Conservation (phyloP, 805 yeast species). For the Candida ortonii region DNA sequence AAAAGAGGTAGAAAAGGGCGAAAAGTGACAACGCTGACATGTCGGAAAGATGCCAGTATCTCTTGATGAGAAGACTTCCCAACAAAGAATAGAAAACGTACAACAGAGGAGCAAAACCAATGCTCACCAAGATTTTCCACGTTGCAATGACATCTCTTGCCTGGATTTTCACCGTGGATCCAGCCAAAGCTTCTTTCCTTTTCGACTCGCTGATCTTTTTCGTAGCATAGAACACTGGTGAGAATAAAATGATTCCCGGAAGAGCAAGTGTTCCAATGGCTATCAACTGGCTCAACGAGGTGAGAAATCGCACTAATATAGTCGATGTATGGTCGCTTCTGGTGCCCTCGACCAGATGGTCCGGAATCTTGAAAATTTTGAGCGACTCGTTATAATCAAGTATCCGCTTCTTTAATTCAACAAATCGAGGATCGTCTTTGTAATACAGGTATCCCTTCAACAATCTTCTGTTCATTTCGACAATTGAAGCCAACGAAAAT, state of each 20-base stretch:
- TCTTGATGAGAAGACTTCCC: conserved; percentile 41
- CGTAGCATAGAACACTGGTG: conserved; percentile 83
- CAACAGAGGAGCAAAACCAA: conserved; percentile 85
- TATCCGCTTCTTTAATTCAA: conserved; percentile 59
- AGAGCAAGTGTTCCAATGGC: conserved; percentile 62
- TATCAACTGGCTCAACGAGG: conserved; percentile 43
- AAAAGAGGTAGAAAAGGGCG: conserved; percentile 55
- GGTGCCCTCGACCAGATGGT: conserved; percentile 55
- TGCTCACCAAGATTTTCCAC: conserved; percentile 88
- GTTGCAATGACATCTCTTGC: conserved; percentile 96
- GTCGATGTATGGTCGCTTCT: conserved; percentile 23
- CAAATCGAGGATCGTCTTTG: conserved; percentile 66
- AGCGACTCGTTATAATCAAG: conserved; percentile 63
- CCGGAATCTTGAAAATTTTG: conserved; percentile 49
- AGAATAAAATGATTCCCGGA: conserved; percentile 85
- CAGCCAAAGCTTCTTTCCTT: conserved; percentile 76
- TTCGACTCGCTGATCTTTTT: conserved; percentile 70
- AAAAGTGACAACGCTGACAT: conserved; percentile 29
- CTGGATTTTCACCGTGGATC: conserved; percentile 83
- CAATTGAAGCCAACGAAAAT: conserved; percentile 76
- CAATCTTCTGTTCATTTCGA: conserved; percentile 87
- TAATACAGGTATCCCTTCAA: conserved; percentile 77
- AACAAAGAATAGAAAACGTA: conserved; percentile 76
- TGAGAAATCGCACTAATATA: conserved; percentile 25
- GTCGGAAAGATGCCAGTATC: conserved; percentile 18